Base-by-base conservation (phyloP, 768 basidiomycete genomes). In the Naematelia aurantialba region DNA sequence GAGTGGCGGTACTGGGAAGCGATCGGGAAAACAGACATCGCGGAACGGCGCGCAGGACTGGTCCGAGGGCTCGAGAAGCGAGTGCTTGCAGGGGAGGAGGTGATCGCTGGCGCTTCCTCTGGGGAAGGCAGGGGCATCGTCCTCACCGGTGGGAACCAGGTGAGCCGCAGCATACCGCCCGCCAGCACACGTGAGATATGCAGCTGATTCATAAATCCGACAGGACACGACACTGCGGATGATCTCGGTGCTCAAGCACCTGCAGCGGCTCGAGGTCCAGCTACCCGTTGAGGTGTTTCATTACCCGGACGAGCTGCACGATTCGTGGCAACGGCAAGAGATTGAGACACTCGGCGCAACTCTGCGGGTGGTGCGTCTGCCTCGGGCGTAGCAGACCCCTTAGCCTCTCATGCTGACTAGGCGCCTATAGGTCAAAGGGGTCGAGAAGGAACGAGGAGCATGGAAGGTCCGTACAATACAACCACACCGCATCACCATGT, bases 281-380 rank as follows among this genome's bases (percentile, higher is more conserved):
- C 73, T 81, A 0, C 80, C 79, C 0, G 70, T 79, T 45, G 78
- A 81, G 61, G 67, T 80, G 25, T 80, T 78, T 61, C 74, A 75
- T 45, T 81, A 78, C 59, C 72, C 77, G 10, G 72, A 66, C 30
- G 80, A 80, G 67, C 62, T 80, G 5, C 55, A 56, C 3, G 58
- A 67, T n/a, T 22, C 61, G 8, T 44, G 48, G 44, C 63, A 71
- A 22, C 31, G 70, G 8, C 26, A 55, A 3, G 65, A 75, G 52
- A 70, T 79, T n/a, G 69, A 73, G 25, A 52, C 53, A 12, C 68
- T 79, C 5, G 79, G 76, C 1, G 77, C 74, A n/a, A 70, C 56
- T 14, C 63, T 79, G 26, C 58, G 63, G 13, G 65, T 67, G 55
- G 69, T 73, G 3, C 44, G 66, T 22, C 42, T 39, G 4, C 34